Conservation (phyloP, 2,329 filamentous ascomycete genomes). For the Penicillium sclerotigenum region DNA sequence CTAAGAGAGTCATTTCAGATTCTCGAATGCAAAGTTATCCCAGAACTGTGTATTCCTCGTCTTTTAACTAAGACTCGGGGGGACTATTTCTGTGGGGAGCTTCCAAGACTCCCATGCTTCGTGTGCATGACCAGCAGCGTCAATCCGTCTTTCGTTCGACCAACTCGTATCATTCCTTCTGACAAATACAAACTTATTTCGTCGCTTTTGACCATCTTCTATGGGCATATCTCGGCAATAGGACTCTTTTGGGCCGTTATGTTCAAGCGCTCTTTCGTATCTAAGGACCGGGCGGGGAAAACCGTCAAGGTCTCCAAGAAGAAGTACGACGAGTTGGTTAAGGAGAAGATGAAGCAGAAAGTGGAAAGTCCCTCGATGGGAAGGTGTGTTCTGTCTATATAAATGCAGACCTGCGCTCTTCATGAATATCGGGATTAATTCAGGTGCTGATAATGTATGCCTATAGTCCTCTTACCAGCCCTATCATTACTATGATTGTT, state of each 20-base stretch:
- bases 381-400: slow-evolving; percentile 37
- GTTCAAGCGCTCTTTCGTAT: slow-evolving; percentile 90
- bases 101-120: slow-evolving; percentile 52
- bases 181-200: slow-evolving; percentile 37
- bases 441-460: slow-evolving; percentile 15
- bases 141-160: slow-evolving; percentile 34
- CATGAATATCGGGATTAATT: neutral
- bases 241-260: slow-evolving; percentile 53
- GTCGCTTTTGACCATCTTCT: slow-evolving; percentile 48
- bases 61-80: slow-evolving; percentile 32
- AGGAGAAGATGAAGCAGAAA: slow-evolving; percentile 84
- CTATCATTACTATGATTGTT: slow-evolving; percentile 83
- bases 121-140: slow-evolving; percentile 53
- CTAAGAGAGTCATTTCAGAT: slow-evolving; percentile 29
- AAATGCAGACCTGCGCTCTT: neutral
- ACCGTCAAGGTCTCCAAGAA: slow-evolving; percentile 74
- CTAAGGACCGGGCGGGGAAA: slow-evolving; percentile 85
- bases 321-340: slow-evolving; percentile 71
- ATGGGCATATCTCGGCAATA: slow-evolving; percentile 34
- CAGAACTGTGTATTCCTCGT: slow-evolving; percentile 28
- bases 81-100: slow-evolving; percentile 41
- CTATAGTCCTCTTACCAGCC: slow-evolving; percentile 54
- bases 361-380: slow-evolving; percentile 59
- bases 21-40: slow-evolving; percentile 50
- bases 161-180: slow-evolving; percentile 41